phyloP scores from a whole-genome alignment of 495 filamentous ascomycete species.

The Parathielavia hyrcaniae region DNA sequence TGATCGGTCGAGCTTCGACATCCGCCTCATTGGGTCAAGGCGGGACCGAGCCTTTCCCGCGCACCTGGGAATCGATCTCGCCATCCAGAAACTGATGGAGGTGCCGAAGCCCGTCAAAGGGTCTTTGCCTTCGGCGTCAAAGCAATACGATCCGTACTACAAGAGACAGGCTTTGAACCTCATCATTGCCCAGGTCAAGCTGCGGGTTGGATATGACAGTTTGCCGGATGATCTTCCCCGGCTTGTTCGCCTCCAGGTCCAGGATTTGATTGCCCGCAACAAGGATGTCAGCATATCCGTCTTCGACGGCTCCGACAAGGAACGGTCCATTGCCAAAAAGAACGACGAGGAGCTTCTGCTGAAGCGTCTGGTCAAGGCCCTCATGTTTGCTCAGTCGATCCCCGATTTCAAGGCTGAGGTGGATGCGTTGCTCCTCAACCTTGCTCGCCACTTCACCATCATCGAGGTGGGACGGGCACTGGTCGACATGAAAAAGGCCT shows the following conservation, averaged over 20 bases:
- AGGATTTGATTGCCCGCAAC: slow-evolving; percentile 69
- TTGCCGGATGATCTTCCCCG: slow-evolving; percentile 84
- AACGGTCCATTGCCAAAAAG: slow-evolving; percentile 79
- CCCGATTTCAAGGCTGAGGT: slow-evolving; percentile 71
- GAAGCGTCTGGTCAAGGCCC: slow-evolving; percentile 81
- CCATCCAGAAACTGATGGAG: slow-evolving; percentile 79
- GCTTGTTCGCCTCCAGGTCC: slow-evolving; percentile 78
- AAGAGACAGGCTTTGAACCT: slow-evolving; percentile 88
- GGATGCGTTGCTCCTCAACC: slow-evolving; percentile 62
- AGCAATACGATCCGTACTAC: slow-evolving; percentile 74
- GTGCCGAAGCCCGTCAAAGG: slow-evolving; percentile 52
- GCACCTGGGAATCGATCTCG: slow-evolving; percentile 77
- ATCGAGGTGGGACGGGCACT: slow-evolving; percentile 82
- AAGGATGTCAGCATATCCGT: slow-evolving; percentile 55
- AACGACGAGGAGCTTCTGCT: slow-evolving; percentile 70
- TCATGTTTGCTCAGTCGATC: slow-evolving; percentile 78
- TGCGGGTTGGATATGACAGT: slow-evolving; percentile 79
- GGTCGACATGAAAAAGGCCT: slow-evolving; percentile 63
- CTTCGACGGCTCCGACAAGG: slow-evolving; percentile 64
- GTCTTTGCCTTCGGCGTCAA: slow-evolving; percentile 31
- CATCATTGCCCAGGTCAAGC: slow-evolving; percentile 78
- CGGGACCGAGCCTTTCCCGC: slow-evolving; percentile 82
- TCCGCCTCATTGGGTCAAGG: slow-evolving; percentile 81
- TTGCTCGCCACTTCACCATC: slow-evolving; percentile 84
- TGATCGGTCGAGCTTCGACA: slow-evolving; percentile 75